Evolutionary conservation across 1,284 basidiomycete species (phyloP), one percentile per base, ranked within the genome.

Genomic region (Boletus sp.): DNA sequence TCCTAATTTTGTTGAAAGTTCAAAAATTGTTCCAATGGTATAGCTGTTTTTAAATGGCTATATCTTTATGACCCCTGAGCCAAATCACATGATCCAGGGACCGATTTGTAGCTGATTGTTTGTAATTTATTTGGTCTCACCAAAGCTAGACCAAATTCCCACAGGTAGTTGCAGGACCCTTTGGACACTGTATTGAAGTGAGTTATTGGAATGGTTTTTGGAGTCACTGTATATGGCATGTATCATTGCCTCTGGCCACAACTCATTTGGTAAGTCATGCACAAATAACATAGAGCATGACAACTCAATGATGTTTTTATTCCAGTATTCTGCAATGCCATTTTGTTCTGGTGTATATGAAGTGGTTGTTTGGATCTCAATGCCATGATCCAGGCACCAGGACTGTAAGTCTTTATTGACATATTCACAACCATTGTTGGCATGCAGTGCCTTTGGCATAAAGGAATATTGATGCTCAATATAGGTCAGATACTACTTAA

Each of bases 271-370:
- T 21, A 58, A 0, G 6, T 53, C 5, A 4, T 19, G 8, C 0
- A 6, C 16, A 6, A 55, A 17, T 1, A 60, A 6, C 59, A 60
- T 60, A 1, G 37, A 10, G 2, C 21, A 3, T 0, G 8, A 5
- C 11, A 60, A 10, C 7, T 60, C 13, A 1, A 59, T 4, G 0
- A 59, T 16, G 0, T 44, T 59, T 8, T 11, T 4, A 11, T 62
- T 62, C 11, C 13, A 62, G 6, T n/a, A 17, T 14, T 62, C 50
- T 0, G 61, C 30, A 0, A 60, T 2, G 0, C 58, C 53, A 37
- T 62, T 60, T 14, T 62, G 57, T 17, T 52, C 53, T 1, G 54
- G 61, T 1, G 38, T 43, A 4, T 60, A 52, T 2, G 58, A 53
- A 0, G 27, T 46, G 0, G 58, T 62, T 0, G 13, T 35, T 2